Conservation (phyloP, 176 grass and related monocot species). For the Chrysopogon serrulatus region DNA sequence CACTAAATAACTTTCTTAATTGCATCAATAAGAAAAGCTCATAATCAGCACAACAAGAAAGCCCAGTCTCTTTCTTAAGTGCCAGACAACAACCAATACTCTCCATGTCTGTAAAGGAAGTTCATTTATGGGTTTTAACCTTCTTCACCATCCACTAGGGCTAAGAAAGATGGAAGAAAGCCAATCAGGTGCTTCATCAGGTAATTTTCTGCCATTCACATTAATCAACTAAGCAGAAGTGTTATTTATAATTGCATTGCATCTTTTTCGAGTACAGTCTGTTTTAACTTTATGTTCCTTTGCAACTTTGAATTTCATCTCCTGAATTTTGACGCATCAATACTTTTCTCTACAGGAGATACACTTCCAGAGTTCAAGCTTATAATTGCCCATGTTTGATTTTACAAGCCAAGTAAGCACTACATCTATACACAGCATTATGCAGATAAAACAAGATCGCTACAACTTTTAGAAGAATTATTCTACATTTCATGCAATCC, state of each 20-base stretch:
- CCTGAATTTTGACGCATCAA: not conserved
- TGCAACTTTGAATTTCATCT: not conserved
- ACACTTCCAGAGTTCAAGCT: not conserved
- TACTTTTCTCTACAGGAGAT: not conserved
- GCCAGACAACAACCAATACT: not conserved
- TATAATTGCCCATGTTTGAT: not conserved
- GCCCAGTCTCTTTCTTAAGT: not conserved
- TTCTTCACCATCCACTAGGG: not conserved
- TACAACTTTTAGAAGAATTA: not conserved
- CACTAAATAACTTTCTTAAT: not conserved
- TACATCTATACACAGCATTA: not conserved
- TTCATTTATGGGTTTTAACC: not conserved
- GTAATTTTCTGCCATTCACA: conserved; percentile 2
- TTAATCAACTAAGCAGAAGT: not conserved
- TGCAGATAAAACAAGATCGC: not conserved
- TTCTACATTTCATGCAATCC: not conserved
- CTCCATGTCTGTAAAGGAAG: not conserved
- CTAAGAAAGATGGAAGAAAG: conserved; percentile 10
- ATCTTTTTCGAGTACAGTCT: not conserved
- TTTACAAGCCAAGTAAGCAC: not conserved
- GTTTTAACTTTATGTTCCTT: not conserved
- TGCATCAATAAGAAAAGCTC: not conserved
- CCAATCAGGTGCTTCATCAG: not conserved
- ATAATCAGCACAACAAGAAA: not conserved
- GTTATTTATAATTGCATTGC: not conserved